These are phyloP conservation scores for Xylariomycetidae sp. DNA, from an alignment of 2,329 filamentous ascomycete species.

Conservation along the genomic window DNA sequence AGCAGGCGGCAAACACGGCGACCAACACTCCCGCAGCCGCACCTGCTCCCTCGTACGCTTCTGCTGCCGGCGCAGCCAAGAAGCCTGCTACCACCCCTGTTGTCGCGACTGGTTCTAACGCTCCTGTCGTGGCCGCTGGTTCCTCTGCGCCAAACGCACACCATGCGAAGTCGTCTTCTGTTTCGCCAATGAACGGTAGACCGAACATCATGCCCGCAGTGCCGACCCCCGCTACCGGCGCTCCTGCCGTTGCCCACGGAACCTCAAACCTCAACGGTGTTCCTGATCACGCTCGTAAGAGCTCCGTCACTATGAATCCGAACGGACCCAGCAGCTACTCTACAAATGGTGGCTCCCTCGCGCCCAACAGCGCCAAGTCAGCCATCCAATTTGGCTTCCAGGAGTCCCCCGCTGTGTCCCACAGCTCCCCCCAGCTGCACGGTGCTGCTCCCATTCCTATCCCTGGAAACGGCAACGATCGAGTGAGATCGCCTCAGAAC, in stretches of 20 bases:
- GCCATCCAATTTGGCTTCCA: conserved; percentile 78
- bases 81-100: conserved; percentile 56
- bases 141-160: conserved; percentile 47
- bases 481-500: conserved; percentile 75
- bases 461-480: conserved; percentile 57
- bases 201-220: conserved; percentile 63
- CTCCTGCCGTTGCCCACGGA: conserved; percentile 59
- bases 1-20: conserved; percentile 51
- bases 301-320: conserved; percentile 85
- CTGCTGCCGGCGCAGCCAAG: conserved; percentile 57
- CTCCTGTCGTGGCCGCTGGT: conserved; percentile 49
- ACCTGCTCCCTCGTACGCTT: conserved; percentile 60
- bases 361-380: conserved; percentile 48
- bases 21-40: conserved; percentile 50
- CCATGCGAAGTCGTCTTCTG: conserved; percentile 59
- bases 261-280: conserved; percentile 63
- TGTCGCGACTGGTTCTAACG: conserved; percentile 53
- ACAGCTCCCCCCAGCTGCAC: conserved; percentile 57
- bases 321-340: conserved; percentile 70
- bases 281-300: conserved; percentile 70
- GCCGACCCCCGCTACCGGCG: conserved; percentile 56
- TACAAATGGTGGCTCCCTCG: conserved; percentile 67
- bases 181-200: conserved; percentile 82
- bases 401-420: conserved; percentile 59
- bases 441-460: conserved; percentile 55